phyloP scores from a whole-genome alignment of 805 yeast genomes.

The Debaryomyces prosopidis region DNA sequence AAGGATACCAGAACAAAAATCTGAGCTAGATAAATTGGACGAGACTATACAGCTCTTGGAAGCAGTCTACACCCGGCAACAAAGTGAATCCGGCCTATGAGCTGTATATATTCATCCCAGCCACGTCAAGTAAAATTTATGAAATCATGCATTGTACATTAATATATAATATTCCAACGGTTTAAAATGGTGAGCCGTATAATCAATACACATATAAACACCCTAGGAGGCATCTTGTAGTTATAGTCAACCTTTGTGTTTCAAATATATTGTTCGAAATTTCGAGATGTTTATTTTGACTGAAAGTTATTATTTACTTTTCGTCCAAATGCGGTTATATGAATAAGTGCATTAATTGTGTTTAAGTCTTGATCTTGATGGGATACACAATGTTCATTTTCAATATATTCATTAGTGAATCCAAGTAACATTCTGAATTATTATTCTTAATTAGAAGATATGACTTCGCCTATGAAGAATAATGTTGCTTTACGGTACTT shows the following conservation, averaged over 20 bases:
- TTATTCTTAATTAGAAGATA: constrained; percentile 1
- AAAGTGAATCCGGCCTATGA: not conserved
- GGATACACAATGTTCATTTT: too few species aligned
- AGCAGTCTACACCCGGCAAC: constrained; percentile 15
- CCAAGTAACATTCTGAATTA: not conserved
- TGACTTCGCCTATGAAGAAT: constrained; percentile 20
- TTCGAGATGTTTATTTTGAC: not conserved
- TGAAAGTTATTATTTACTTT: constrained; percentile 6
- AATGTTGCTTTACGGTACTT: constrained; percentile 38
- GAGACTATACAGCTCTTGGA: constrained; percentile 32
- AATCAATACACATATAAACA: not conserved
- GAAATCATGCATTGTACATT: not conserved
- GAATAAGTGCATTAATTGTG: not conserved
- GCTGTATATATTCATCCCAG: not conserved
- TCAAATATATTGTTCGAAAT: not conserved
- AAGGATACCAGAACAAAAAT: constrained; percentile 35
- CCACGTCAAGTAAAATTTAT: not conserved
- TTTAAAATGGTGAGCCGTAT: not conserved
- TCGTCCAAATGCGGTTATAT: constrained; percentile 6
- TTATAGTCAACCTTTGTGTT: not conserved
- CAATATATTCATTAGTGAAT: not conserved
- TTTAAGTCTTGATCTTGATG: too few species aligned
- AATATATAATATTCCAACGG: not conserved
- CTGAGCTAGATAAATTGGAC: constrained; percentile 33
- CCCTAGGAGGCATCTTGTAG: not conserved